A percentile compares a stretch with the other conserved stretches of the same genome.
These are phyloP conservation scores for Saksenaea vasiformis DNA, from an alignment of 371 early-diverging fungal species.

Conservation along the genomic window DNA sequence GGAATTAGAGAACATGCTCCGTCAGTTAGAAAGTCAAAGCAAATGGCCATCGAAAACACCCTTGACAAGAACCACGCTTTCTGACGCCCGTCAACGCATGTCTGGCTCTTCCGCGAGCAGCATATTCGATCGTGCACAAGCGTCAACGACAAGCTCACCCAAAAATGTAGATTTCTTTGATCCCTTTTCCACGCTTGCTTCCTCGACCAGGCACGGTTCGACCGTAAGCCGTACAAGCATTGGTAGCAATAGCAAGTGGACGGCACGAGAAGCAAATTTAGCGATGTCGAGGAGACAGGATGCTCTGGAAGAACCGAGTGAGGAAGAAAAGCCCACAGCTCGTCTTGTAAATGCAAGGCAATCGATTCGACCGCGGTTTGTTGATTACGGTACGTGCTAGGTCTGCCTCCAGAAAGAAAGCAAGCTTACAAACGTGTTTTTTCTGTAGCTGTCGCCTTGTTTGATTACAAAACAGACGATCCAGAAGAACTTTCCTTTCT, in stretches of 20 bases:
- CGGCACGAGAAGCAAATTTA: not conserved
- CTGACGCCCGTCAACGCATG: not conserved
- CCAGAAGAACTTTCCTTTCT: conserved; percentile 78
- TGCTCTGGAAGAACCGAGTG: not conserved
- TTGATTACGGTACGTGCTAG: conserved; percentile 1
- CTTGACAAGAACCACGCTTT: not conserved
- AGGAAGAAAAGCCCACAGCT: not conserved
- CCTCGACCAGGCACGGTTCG: not conserved
- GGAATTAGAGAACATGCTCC: conserved; percentile 7
- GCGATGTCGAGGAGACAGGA: not conserved
- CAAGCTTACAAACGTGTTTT: not conserved
- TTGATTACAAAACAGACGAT: conserved; percentile 52
- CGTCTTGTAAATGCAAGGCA: not conserved
- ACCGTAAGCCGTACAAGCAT: not conserved
- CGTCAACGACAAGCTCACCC: not conserved
- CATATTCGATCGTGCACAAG: not conserved
- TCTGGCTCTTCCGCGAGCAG: not conserved
- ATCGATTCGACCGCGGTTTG: not conserved
- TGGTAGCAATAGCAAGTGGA: not conserved
- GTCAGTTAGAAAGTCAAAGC: not conserved
- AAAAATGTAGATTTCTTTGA: not conserved
- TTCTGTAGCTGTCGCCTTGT: not conserved
- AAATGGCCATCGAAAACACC: not conserved
- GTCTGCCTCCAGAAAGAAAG: no score
- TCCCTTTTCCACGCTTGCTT: not conserved